Conservation (phyloP, 2,329 filamentous ascomycete species). For the Fusarium sp. region DNA sequence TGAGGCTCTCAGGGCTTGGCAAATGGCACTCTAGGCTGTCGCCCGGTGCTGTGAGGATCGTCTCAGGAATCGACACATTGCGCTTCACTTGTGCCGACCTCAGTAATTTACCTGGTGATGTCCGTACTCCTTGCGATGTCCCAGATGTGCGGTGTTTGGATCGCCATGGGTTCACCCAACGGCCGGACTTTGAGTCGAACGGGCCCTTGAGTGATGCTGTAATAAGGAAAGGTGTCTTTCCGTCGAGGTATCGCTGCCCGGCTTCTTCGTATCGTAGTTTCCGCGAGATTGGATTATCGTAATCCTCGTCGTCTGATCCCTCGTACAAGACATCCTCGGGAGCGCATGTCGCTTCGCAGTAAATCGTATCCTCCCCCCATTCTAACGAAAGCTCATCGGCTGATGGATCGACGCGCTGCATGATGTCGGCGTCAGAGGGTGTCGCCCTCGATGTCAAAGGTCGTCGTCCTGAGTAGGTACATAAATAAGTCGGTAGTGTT, state of each 20-base stretch:
- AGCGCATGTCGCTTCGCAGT: conserved; percentile 58
- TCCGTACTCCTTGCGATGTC: conserved; percentile 14
- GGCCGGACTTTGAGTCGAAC: conserved; percentile 56
- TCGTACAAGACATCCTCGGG: conserved; percentile 64
- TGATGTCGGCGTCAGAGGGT: conserved; percentile 28
- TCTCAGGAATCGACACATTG: conserved; percentile 31
- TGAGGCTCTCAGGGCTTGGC: conserved; percentile 56
- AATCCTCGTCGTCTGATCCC: conserved; percentile 69
- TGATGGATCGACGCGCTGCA: conserved; percentile 24
- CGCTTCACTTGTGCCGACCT: conserved; percentile 26
- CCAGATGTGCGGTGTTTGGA: conserved; percentile 43
- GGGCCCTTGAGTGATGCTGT: conserved; percentile 73
- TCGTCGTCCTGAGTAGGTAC: background rate
- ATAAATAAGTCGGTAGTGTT: background rate
- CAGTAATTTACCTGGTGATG: conserved; percentile 32
- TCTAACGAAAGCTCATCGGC: conserved; percentile 26
- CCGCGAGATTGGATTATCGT: conserved; percentile 59
- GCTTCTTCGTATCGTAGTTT: conserved; percentile 69
- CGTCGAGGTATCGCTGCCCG: conserved; percentile 68
- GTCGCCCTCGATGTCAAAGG: conserved; percentile 19
- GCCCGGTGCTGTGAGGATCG: conserved; percentile 13
- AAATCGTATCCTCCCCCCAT: conserved; percentile 53
- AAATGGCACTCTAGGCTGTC: conserved; percentile 53
- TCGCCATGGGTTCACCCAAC: conserved; percentile 52
- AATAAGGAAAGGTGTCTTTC: conserved; percentile 66